phyloP scores from a whole-genome alignment of 2,329 filamentous ascomycete genomes.

The Pleomassaria siparia region DNA sequence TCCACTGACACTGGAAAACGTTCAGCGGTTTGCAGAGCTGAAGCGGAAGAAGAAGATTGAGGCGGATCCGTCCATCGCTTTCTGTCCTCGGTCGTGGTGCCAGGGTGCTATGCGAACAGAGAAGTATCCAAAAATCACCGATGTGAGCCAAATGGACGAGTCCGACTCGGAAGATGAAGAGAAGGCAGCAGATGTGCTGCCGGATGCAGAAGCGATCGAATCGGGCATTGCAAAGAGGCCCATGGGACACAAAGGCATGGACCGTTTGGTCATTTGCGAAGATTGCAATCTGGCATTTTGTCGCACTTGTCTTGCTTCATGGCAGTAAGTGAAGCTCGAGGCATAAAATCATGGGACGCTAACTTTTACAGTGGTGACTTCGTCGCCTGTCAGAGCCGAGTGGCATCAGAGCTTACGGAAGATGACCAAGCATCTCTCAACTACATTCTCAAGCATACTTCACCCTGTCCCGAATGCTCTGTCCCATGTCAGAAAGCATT shows the following conservation, averaged over 20 bases:
- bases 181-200: slow-evolving; percentile 7
- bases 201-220: not conserved
- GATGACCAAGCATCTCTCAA: slow-evolving; percentile 86
- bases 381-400: slow-evolving; percentile 67
- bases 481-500: slow-evolving; percentile 85
- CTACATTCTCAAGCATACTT: slow-evolving; percentile 79
- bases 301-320: slow-evolving; percentile 70
- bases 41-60: slow-evolving; percentile 94
- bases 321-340: slow-evolving; percentile 63
- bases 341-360: not conserved
- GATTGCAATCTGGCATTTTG: slow-evolving; percentile 92
- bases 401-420: slow-evolving; percentile 70
- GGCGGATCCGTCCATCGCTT: slow-evolving; percentile 86
- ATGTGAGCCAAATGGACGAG: slow-evolving; percentile 44
- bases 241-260: slow-evolving; percentile 52
- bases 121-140: slow-evolving; percentile 50
- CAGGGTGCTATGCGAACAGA: slow-evolving; percentile 74
- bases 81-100: slow-evolving; percentile 91
- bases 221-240: slow-evolving; percentile 6
- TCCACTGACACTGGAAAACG: slow-evolving; percentile 60
- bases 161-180: slow-evolving; percentile 45
- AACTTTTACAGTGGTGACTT: slow-evolving; percentile 55
- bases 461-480: slow-evolving; percentile 84
- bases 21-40: slow-evolving; percentile 83
- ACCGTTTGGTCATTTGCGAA: slow-evolving; percentile 81